These are phyloP conservation scores for Pseudonitzschia multistriata DNA, from an alignment of 108 stramenopile genomes.

Conservation along the genomic window DNA sequence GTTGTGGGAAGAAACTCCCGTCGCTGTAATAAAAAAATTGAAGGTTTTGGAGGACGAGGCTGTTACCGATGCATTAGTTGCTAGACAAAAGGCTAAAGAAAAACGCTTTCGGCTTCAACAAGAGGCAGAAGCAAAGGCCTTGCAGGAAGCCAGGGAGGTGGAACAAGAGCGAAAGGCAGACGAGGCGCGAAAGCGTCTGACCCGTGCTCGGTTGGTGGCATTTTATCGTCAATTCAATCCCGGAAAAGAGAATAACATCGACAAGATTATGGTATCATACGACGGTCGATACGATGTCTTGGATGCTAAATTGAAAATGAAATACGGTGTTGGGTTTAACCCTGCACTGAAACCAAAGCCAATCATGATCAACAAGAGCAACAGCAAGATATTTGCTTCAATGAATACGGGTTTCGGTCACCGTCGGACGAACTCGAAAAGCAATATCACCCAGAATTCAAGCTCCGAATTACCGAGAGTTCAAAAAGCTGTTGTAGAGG, in stretches of 20 bases:
- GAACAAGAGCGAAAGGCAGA: constrained; percentile 59
- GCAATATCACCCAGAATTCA: constrained; percentile 14
- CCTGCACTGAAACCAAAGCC: constrained; percentile 59
- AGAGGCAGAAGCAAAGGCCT: constrained; percentile 60
- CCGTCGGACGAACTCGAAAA: background rate
- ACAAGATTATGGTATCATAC: constrained; percentile 70
- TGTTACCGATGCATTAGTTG: constrained; percentile 47
- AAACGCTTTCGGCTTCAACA: constrained; percentile 50
- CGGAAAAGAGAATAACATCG: constrained; percentile 74
- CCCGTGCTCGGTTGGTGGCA: constrained; percentile 67
- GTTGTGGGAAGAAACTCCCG: constrained; percentile 64
- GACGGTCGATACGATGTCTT: constrained; percentile 75
- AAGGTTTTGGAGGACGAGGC: constrained; percentile 65
- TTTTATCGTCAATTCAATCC: constrained; percentile 78
- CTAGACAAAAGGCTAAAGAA: constrained; percentile 54
- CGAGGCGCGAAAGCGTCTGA: constrained; percentile 60
- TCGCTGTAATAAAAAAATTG: constrained; percentile 53
- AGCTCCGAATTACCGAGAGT: background rate
- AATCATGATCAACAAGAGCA: constrained; percentile 33
- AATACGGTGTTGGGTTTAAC: constrained; percentile 81
- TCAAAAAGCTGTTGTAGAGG: constrained; percentile 54
- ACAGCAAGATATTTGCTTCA: constrained; percentile 38
- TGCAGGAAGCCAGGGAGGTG: constrained; percentile 57
- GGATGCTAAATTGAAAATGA: constrained; percentile 68
- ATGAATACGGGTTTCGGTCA: constrained; percentile 36